phyloP scores from a whole-genome alignment of 805 yeast species.

The Schizosaccharomyces lindneri region DNA sequence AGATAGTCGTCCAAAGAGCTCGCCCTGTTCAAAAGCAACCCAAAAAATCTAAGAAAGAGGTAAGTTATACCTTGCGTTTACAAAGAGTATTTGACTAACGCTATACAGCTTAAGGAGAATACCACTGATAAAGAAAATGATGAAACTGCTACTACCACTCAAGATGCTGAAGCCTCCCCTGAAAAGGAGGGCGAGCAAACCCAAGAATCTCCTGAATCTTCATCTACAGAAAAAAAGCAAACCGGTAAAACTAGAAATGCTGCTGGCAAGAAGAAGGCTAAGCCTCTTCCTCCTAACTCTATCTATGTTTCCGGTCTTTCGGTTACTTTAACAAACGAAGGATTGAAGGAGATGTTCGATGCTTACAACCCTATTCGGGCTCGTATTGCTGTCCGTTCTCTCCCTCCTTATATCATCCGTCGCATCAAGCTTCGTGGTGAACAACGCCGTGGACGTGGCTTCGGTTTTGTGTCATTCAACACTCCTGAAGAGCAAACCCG shows the following conservation, averaged over 20 bases:
- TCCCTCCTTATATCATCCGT: slow-evolving; percentile 22
- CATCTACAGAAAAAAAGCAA: neutral
- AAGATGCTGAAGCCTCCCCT: neutral
- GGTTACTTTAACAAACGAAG: neutral
- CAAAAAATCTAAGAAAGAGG: slow-evolving; percentile 2
- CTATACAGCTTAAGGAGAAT: neutral
- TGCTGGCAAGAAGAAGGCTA: neutral
- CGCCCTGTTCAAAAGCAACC: slow-evolving; percentile 5
- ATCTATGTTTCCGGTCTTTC: slow-evolving; percentile 22
- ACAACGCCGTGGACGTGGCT: slow-evolving; percentile 31
- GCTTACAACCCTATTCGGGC: slow-evolving; percentile 28
- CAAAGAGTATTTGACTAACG: neutral
- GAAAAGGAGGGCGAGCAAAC: neutral
- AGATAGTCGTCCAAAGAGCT: slow-evolving; percentile 6
- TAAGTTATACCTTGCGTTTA: neutral
- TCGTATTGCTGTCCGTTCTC: slow-evolving; percentile 29
- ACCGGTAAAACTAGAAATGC: neutral
- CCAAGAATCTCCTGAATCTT: neutral
- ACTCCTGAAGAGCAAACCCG: slow-evolving; percentile 35
- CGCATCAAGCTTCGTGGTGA: slow-evolving; percentile 23
- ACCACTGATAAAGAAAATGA: neutral
- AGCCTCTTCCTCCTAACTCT: slow-evolving; percentile 18
- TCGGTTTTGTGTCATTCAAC: slow-evolving; percentile 34
- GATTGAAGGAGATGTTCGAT: slow-evolving; percentile 8
- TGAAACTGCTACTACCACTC: neutral